phyloP scores from a whole-genome alignment of 1,284 basidiomycete species.

The Sanghuangporus weigelae region DNA sequence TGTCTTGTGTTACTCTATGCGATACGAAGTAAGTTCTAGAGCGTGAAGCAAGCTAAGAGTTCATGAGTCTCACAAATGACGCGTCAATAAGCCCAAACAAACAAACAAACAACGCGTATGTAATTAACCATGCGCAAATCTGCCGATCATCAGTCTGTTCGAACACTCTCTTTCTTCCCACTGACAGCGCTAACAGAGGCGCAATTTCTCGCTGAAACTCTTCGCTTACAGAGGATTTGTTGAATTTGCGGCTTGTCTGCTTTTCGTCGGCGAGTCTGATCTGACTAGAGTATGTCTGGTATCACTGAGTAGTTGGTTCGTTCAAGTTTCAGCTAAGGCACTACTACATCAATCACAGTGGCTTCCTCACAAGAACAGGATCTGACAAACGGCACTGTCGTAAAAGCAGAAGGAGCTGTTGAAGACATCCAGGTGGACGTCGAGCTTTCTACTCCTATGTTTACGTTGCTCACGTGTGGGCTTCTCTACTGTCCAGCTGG shows the following conservation, averaged over 20 bases:
- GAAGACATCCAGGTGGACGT: constrained; percentile 6
- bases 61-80: too few species aligned
- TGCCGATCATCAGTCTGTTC: not conserved
- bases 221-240: not conserved
- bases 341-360: not conserved
- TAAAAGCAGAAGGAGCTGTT: constrained; percentile 3
- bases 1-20: too few species aligned
- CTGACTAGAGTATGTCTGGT: too few species aligned
- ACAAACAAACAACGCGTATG: not conserved
- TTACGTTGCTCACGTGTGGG: not conserved
- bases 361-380: not conserved
- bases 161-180: not conserved
- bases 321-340: too few species aligned
- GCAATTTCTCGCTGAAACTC: not conserved
- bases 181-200: not conserved
- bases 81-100: not conserved
- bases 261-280: too few species aligned
- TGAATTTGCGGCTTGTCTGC: too few species aligned
- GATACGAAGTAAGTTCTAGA: too few species aligned
- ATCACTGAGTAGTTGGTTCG: too few species aligned
- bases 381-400: not conserved
- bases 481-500: not conserved
- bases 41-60: too few species aligned
- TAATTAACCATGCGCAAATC: not conserved
- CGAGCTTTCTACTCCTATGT: not conserved